phyloP scores from a whole-genome alignment of 768 basidiomycete species.

The Favolaschia claudopus region DNA sequence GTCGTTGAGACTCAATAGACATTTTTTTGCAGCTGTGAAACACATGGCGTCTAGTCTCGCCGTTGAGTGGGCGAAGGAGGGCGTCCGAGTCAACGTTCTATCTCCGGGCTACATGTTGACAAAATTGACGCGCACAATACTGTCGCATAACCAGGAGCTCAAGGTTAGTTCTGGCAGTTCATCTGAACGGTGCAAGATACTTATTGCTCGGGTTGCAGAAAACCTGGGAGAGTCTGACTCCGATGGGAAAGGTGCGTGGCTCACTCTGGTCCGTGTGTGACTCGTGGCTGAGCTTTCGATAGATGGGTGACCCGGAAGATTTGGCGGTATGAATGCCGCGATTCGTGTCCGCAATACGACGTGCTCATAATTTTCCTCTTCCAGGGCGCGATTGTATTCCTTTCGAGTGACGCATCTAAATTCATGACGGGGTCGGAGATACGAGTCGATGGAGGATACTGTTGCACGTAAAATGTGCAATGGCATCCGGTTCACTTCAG shows the following conservation, averaged over 20 bases:
- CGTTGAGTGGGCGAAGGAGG: constrained; percentile 94
- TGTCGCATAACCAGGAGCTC: constrained; percentile 77
- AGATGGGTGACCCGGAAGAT: constrained; percentile 95
- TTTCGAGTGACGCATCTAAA: constrained; percentile 87
- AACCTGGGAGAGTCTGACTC: constrained; percentile 86
- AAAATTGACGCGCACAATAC: constrained; percentile 83
- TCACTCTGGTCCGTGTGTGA: constrained; percentile 12
- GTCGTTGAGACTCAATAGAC: background rate
- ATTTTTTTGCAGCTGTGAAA: constrained; percentile 69
- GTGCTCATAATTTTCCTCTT: constrained; percentile 13
- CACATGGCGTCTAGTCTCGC: constrained; percentile 94
- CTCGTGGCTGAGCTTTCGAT: constrained; percentile 9
- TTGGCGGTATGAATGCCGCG: constrained; percentile 63
- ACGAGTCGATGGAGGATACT: constrained; percentile 91
- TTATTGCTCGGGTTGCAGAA: constrained; percentile 55
- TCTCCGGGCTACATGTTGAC: constrained; percentile 97
- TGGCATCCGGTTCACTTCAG: background rate
- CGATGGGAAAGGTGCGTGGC: constrained; percentile 78
- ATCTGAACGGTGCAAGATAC: constrained; percentile 3
- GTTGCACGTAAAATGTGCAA: constrained; percentile 53
- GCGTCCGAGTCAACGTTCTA: constrained; percentile 79
- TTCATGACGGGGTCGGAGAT: constrained; percentile 91
- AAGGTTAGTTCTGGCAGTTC: constrained; percentile 58
- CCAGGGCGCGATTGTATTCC: constrained; percentile 88
- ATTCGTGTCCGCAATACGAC: background rate